Evolutionary conservation across 768 basidiomycete species (phyloP).

Genomic region (Galerina marginata): DNA sequence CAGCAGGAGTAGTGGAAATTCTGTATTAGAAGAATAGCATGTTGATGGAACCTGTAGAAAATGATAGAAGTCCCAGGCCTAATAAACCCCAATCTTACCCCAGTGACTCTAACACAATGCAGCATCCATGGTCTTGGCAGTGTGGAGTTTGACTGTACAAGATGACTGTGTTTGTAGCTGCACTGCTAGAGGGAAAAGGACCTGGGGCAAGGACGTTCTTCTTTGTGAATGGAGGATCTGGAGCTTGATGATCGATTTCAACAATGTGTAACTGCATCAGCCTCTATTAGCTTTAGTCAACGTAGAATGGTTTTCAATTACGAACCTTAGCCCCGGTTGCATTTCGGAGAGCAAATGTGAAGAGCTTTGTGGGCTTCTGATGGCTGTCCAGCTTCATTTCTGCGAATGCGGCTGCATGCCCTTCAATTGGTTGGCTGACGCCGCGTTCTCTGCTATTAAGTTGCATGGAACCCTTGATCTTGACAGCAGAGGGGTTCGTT

Average conservation of each 20-base stretch:
- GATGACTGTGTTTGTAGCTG: too few relatives aligned
- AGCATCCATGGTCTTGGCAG: too few relatives aligned
- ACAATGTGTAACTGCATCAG: conserved; percentile 87
- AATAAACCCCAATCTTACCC: too few relatives aligned
- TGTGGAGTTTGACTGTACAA: too few relatives aligned
- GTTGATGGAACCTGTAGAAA: too few relatives aligned
- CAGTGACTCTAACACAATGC: too few relatives aligned
- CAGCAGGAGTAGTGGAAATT: too few relatives aligned
- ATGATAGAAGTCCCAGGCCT: too few relatives aligned
- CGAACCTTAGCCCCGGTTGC: conserved; percentile 97
- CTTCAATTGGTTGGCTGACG: conserved; percentile 97
- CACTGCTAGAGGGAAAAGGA: too few relatives aligned
- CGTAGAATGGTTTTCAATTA: not conserved
- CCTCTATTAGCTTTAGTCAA: conserved; percentile 5
- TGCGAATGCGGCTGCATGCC: conserved; percentile 96
- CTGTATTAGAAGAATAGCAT: too few relatives aligned
- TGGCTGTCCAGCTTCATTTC: conserved; percentile 91
- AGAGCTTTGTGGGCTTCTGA: conserved; percentile 85
- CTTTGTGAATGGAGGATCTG: conserved; percentile 93
- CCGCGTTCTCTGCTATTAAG: conserved; percentile 91
- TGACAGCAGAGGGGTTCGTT: conserved; percentile 94
- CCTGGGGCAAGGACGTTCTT: conserved; percentile 68
- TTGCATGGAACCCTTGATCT: conserved; percentile 98
- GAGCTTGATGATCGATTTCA: conserved; percentile 94
- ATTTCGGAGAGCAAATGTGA: conserved; percentile 93